Base-by-base conservation (phyloP, 1,284 basidiomycete genomes). In the Schizophyllum commune region DNA sequence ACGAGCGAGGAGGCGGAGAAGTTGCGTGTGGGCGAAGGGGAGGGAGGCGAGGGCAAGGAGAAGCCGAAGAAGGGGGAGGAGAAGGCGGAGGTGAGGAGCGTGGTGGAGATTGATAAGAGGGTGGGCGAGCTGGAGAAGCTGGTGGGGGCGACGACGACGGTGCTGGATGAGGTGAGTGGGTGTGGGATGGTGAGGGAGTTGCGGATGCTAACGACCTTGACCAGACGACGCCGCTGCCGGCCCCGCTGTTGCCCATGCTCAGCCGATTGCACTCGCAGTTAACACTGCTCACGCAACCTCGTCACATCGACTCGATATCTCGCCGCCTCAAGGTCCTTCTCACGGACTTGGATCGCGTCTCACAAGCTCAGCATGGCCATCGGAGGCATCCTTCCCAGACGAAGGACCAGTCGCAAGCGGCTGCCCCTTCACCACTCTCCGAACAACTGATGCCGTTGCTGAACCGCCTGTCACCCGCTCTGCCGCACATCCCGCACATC, bases 241-340 rank as follows among this genome's bases (percentile, higher is more conserved):
- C 89, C 1, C 94, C 96, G 0, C 78, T 98, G 15, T 76, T 97
- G 0, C 86, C 91, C 0, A 85, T 94, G 54, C 79, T 98, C 53
- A 83, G 83, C 17, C 87, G 92, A 32, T 83, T 98, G 51, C 94
- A 93, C 69, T 86, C 88, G 32, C 92, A 95, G 73, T 79, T 98
- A 32, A 86, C 88, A 1, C 80, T 98, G 15, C 84, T 99, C 58
- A 93, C 95, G 0, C 95, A 98, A 77, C 96, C 97, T 0, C 87
- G 95, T 5, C 96, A 99, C 71, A 88, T 99, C 51, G 96, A 99
- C 73, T 91, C 94, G n/a, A 92, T 98, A 65, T 94, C 94, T 1
- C 85, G 96, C 17, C 88, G 96, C 7, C 85, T 98, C 66, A 99
- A 98, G 70, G 79, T 98, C 8, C 84, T 98, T 17, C 82, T 96